Base-by-base conservation (phyloP, 768 basidiomycete genomes). In the Neoboletus brunneissimus region DNA sequence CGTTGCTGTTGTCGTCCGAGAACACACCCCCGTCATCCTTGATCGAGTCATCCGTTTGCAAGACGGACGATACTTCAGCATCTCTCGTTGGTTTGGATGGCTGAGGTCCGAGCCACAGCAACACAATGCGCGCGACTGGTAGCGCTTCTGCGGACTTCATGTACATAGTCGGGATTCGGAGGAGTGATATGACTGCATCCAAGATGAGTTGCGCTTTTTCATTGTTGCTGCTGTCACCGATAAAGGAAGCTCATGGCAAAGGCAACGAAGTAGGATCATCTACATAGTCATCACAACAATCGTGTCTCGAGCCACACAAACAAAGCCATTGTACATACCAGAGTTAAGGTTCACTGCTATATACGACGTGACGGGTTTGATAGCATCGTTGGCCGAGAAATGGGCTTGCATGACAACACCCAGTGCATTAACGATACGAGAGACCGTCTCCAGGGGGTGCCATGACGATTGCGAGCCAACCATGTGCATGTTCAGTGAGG, bases 331-430 rank as follows among this genome's bases (percentile, higher is more conserved):
- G 1, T 6, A 63, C 81, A 53, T 52, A 89, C 90, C 78, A 67
- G 81, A 80, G 57, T 88, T 83, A 13, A 94, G 70, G 66, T 89
- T 88, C 0, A 91, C 89, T 2, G 91, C 89, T 9, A 96, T 74
- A 68, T 91, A 96, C 0, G 92, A 88, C 5, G 93, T 83, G 1
- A 94, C 72, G 0, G 95, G 94, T 65, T 94, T 96, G 64, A 96
- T 88, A 0, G 81, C 77, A 47, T 88, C 86, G 27, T 89, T 88
- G 40, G 83, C 79, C 3, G 83, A 80, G 63, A 91, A 92, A n/a
- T 82, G 76, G 0, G 85, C 78, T 64, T 83, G 79, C 50, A 87
- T 79, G 4, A 84, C 80, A 5, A 80, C 75, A 41, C 79, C 80
- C 37, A 94, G 73, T 1, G 87, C 83, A 37, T 84, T 81, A 22